Percentiles rank a stretch among this genome's conserved stretches.
Evolutionary conservation across 345 rosid species (phyloP).

Genomic region (Turritis glabra): DNA sequence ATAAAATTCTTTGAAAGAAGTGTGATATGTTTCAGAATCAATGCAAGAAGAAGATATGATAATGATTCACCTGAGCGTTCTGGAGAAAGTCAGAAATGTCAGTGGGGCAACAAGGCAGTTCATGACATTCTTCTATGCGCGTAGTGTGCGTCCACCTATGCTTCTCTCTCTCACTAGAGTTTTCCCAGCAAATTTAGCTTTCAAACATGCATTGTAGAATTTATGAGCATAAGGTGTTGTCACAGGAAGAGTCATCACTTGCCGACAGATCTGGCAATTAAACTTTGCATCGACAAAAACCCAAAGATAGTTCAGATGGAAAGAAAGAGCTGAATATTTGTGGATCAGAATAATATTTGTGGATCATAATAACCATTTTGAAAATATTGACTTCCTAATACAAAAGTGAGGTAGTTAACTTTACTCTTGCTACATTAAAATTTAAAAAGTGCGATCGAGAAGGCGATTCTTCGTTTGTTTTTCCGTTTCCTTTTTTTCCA

Average conservation of each 20-base stretch:
- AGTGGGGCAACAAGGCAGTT: constrained; percentile 59
- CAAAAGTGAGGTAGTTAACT: no score
- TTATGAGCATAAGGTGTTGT: constrained; percentile 78
- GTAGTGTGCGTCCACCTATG: constrained; percentile 53
- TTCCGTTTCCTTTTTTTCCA: no score
- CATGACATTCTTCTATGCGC: constrained; percentile 55
- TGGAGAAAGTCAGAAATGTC: constrained; percentile 67
- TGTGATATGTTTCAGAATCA: not conserved
- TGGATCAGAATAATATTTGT: not conserved
- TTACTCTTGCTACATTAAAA: no score
- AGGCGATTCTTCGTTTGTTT: no score
- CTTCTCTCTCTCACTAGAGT: constrained; percentile 50
- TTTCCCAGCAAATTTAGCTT: constrained; percentile 51
- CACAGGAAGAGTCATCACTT: constrained; percentile 59
- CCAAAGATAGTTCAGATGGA: not conserved
- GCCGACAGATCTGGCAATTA: constrained; percentile 42
- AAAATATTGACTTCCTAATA: no score
- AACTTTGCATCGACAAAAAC: constrained; percentile 16
- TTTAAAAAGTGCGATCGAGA: no score
- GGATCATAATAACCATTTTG: no score
- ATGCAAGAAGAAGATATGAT: not conserved
- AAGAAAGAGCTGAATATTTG: not conserved
- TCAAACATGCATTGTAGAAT: constrained; percentile 68
- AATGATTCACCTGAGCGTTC: constrained; percentile 49
- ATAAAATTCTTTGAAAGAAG: not conserved